Evolutionary conservation across 73 alveolate genomes (phyloP).

Genomic region (Paramecium primaurelia): DNA sequence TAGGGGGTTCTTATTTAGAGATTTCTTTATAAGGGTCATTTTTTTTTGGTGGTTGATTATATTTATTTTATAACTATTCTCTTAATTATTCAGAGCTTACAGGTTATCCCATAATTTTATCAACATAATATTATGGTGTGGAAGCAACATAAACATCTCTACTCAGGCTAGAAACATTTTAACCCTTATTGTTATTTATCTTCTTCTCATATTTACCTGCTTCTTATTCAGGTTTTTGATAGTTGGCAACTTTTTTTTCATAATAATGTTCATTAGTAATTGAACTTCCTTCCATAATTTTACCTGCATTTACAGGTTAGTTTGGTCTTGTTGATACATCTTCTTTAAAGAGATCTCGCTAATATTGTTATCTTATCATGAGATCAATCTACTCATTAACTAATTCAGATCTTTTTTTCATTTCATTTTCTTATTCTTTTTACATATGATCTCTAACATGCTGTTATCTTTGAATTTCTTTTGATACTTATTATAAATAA

Average conservation of each 20-base stretch:
- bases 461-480: neutral
- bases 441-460: neutral
- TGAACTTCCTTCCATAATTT: neutral
- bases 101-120: neutral
- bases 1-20: neutral
- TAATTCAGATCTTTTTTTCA: neutral
- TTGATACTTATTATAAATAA: neutral
- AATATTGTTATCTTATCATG: neutral
- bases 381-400: neutral
- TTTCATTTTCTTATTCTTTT: neutral
- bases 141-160: neutral
- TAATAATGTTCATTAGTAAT: neutral
- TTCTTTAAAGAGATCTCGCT: neutral
- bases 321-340: neutral
- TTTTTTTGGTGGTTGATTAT: neutral
- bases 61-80: neutral
- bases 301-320: neutral
- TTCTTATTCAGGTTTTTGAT: neutral
- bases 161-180: neutral
- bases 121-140: neutral
- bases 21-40: neutral
- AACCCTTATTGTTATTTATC: neutral
- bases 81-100: neutral
- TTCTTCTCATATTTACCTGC: neutral
- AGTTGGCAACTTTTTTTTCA: neutral